phyloP scores from a whole-genome alignment of 1,284 basidiomycete species.

The Moniliophthora roreri region DNA sequence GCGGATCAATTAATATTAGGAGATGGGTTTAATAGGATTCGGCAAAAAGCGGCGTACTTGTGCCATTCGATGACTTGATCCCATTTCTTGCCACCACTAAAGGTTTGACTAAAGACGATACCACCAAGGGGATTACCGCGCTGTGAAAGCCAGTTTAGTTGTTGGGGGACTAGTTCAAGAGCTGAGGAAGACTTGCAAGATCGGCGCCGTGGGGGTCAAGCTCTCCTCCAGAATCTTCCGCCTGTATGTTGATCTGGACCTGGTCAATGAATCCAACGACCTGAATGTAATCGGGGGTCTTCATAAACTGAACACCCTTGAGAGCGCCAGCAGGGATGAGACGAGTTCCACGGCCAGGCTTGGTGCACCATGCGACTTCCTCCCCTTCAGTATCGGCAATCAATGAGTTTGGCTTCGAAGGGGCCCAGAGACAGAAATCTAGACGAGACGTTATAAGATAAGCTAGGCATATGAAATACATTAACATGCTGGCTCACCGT shows the following conservation, averaged over 20 bases:
- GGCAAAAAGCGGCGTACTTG: conserved; percentile 25
- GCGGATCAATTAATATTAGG: not conserved
- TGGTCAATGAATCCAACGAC: conserved; percentile 67
- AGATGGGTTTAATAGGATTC: conserved; percentile 9
- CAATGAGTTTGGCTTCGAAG: conserved; percentile 1
- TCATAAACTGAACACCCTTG: conserved; percentile 52
- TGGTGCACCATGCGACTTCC: conserved; percentile 66
- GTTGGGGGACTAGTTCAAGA: no score
- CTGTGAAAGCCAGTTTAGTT: conserved; percentile 32
- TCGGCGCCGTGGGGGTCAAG: conserved; percentile 70
- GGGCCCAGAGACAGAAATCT: conserved; percentile 9
- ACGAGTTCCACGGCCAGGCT: conserved; percentile 52
- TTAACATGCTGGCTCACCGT: not conserved
- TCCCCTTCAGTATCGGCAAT: conserved; percentile 9
- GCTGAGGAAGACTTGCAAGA: conserved; percentile 30
- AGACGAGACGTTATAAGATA: not conserved
- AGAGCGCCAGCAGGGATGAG: conserved; percentile 53
- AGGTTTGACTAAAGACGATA: conserved; percentile 62
- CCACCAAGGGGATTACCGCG: conserved; percentile 64
- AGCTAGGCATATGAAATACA: not conserved
- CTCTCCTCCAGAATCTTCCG: conserved; percentile 68
- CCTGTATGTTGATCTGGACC: conserved; percentile 49
- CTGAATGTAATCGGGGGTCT: conserved; percentile 62
- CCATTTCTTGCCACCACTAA: conserved; percentile 45
- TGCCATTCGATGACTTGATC: conserved; percentile 52